Conservation (phyloP, 306 rosid genomes). For the Lathyrus sativus region DNA sequence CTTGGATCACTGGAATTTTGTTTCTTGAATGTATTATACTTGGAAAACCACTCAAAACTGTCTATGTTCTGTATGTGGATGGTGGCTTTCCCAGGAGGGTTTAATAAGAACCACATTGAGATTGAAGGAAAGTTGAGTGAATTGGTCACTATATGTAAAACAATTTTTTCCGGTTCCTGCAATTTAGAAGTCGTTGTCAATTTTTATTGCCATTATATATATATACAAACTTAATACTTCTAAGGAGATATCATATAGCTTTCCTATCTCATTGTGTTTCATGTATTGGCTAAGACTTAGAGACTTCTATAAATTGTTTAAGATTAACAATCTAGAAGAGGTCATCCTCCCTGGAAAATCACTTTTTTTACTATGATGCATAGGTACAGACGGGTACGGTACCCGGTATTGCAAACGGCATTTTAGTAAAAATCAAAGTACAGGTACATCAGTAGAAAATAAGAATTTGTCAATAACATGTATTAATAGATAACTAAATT, state of each 20-base stretch:
- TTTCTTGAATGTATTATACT: slow-evolving; percentile 49
- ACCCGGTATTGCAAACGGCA: no score
- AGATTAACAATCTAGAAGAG: neutral
- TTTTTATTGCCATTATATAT: slow-evolving; percentile 19
- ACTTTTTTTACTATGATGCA: neutral
- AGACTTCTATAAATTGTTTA: neutral
- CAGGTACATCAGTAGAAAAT: no score
- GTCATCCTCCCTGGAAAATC: slow-evolving; percentile 4
- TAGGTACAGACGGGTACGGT: no score
- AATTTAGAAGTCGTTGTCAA: slow-evolving; percentile 39
- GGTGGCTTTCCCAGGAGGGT: slow-evolving; percentile 84
- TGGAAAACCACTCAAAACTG: slow-evolving; percentile 66
- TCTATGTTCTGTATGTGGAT: slow-evolving; percentile 75
- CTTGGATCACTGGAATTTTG: slow-evolving; percentile 66
- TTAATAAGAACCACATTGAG: slow-evolving; percentile 89
- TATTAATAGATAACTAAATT: no score
- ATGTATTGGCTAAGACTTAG: neutral
- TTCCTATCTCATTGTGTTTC: neutral
- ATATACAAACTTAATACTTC: slow-evolving; percentile 19
- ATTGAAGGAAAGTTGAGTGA: slow-evolving; percentile 85
- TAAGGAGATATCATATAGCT: neutral
- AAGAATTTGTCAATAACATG: no score
- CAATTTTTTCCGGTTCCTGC: slow-evolving; percentile 81
- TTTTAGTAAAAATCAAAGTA: no score
- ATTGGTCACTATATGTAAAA: slow-evolving; percentile 90